These are phyloP conservation scores for Pseudogymnoascus verrucosus DNA, from an alignment of 2,329 filamentous ascomycete species.

Conservation along the genomic window DNA sequence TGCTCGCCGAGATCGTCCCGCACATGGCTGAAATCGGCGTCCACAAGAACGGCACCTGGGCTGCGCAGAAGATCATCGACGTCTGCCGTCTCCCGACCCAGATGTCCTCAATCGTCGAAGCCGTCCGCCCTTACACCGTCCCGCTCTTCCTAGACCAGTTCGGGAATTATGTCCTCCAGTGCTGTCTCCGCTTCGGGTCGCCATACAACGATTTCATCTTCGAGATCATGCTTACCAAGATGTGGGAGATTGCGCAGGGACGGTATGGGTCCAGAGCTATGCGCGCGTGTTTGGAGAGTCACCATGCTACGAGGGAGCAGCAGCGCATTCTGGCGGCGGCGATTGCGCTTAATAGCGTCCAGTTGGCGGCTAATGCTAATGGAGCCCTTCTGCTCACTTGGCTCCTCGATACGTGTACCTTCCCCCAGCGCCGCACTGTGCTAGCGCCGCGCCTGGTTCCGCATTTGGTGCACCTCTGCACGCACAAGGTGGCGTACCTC, in stretches of 20 bases:
- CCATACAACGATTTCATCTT: slow-evolving; percentile 97
- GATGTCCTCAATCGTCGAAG: slow-evolving; percentile 76
- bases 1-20: slow-evolving; percentile 80
- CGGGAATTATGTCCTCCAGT: slow-evolving; percentile 96
- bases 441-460: slow-evolving; percentile 87
- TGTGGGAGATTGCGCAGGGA: slow-evolving; percentile 91
- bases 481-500: slow-evolving; percentile 95
- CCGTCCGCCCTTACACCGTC: slow-evolving; percentile 77
- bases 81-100: slow-evolving; percentile 80
- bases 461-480: slow-evolving; percentile 89
- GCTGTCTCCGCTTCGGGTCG: slow-evolving; percentile 82
- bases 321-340: slow-evolving; percentile 89
- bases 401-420: slow-evolving; percentile 97
- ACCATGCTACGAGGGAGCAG: slow-evolving; percentile 90
- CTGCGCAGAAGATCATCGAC: slow-evolving; percentile 98
- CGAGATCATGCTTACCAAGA: slow-evolving; percentile 86
- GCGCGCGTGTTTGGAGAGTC: slow-evolving; percentile 93
- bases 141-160: slow-evolving; percentile 95
- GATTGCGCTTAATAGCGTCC: slow-evolving; percentile 93
- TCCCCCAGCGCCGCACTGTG: slow-evolving; percentile 83
- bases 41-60: slow-evolving; percentile 99
- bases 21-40: slow-evolving; percentile 94
- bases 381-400: slow-evolving; percentile 89
- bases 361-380: slow-evolving; percentile 92
- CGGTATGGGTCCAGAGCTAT: slow-evolving; percentile 92